Percentiles rank a stretch among this genome's conserved stretches.
Conservation (phyloP, 1,284 basidiomycete species). For the Irpex lacteus region DNA sequence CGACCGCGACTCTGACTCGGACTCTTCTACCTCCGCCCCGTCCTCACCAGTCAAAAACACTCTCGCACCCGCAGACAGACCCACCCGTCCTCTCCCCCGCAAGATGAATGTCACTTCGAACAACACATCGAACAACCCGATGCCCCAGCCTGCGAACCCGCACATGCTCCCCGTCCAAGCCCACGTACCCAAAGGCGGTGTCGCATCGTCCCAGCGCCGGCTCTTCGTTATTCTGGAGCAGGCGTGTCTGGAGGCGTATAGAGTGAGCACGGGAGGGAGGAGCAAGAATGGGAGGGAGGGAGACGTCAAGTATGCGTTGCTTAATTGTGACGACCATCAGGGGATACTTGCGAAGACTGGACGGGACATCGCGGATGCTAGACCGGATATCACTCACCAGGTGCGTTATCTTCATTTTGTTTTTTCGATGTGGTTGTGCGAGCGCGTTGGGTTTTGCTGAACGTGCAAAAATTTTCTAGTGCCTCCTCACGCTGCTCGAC, state of each 20-base stretch:
- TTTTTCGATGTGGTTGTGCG: background rate
- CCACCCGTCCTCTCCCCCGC: conserved; percentile 45
- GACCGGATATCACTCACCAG: conserved; percentile 99
- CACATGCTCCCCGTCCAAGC: conserved; percentile 80
- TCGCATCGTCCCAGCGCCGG: conserved; percentile 51
- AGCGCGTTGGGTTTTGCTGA: background rate
- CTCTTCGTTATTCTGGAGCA: conserved; percentile 92
- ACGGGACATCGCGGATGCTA: conserved; percentile 95
- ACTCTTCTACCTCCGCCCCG: conserved; percentile 16
- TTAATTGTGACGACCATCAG: conserved; percentile 99
- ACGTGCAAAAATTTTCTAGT: conserved; percentile 46
- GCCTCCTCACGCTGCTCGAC: conserved; percentile 94
- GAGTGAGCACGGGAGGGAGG: conserved; percentile 65
- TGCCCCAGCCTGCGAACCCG: conserved; percentile 57
- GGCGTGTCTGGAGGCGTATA: conserved; percentile 95
- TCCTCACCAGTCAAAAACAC: conserved; percentile 16
- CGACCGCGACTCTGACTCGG: conserved; percentile 8
- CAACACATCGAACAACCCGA: conserved; percentile 28
- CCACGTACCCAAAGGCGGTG: conserved; percentile 62
- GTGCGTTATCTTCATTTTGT: conserved; percentile 42
- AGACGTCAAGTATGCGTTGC: conserved; percentile 93
- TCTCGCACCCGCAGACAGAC: conserved; percentile 41
- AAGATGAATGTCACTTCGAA: conserved; percentile 36
- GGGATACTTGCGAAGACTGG: conserved; percentile 98
- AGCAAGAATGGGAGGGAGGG: conserved; percentile 52